Evolutionary conservation across 2,329 filamentous ascomycete species (phyloP).

Genomic region (Gliomastix tumulicola): DNA sequence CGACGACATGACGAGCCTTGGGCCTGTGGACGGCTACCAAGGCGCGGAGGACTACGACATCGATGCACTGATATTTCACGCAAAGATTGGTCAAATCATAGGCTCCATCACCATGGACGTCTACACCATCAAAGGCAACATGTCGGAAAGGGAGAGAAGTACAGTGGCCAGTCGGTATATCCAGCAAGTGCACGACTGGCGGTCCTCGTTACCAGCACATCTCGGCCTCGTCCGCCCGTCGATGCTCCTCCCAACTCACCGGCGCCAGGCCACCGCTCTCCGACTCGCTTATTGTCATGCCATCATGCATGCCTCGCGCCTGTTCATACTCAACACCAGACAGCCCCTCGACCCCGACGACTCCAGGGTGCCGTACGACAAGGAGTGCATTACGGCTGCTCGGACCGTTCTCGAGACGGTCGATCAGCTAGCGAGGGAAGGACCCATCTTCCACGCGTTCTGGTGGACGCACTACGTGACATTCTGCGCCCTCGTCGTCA

Average conservation of each 20-base stretch:
- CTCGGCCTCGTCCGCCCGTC: constrained; percentile 34
- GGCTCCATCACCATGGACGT: constrained; percentile 29
- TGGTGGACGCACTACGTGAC: constrained; percentile 48
- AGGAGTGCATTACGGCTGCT: constrained; percentile 36
- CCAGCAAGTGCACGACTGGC: constrained; percentile 29
- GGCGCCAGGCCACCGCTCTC: constrained; percentile 42
- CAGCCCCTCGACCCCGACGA: not conserved
- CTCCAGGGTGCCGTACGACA: not conserved
- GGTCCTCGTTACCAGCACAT: constrained; percentile 29
- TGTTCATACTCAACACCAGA: constrained; percentile 36
- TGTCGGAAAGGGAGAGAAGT: constrained; percentile 25
- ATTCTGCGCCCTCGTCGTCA: constrained; percentile 44
- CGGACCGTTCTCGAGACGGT: constrained; percentile 34
- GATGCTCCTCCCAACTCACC: constrained; percentile 36
- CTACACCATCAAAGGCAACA: constrained; percentile 26
- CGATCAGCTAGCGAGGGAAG: constrained; percentile 27
- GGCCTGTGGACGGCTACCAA: constrained; percentile 14
- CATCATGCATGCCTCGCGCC: constrained; percentile 47
- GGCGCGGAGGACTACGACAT: constrained; percentile 39
- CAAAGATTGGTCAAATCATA: constrained; percentile 29
- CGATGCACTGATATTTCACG: constrained; percentile 38
- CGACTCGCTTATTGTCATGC: constrained; percentile 48
- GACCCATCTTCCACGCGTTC: constrained; percentile 37
- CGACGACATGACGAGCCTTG: constrained; percentile 41
- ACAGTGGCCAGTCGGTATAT: constrained; percentile 27